These are phyloP conservation scores for Graphium sp. DNA, from an alignment of 2,329 filamentous ascomycete genomes.

Conservation along the genomic window DNA sequence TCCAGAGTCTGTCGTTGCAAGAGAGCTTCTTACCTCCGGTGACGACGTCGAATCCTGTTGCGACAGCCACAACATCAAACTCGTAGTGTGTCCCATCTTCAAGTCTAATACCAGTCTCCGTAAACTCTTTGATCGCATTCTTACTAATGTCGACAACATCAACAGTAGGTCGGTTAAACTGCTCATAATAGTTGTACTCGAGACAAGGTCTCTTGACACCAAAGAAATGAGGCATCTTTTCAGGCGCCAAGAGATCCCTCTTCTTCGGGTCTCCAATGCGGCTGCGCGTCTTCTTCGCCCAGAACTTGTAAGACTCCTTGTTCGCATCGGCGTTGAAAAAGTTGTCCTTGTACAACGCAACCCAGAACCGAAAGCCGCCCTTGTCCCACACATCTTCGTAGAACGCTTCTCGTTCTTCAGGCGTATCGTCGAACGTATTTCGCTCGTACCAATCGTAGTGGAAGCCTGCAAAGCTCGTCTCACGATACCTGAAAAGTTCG, in stretches of 20 bases:
- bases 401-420: slow-evolving; percentile 28
- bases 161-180: slow-evolving; percentile 25
- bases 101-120: slow-evolving; percentile 20
- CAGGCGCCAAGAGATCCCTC: slow-evolving; percentile 32
- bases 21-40: slow-evolving; percentile 16
- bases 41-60: slow-evolving; percentile 23
- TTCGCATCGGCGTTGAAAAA: slow-evolving; percentile 28
- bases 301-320: slow-evolving; percentile 35
- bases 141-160: slow-evolving; percentile 22
- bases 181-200: slow-evolving; percentile 25
- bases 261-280: slow-evolving; percentile 30
- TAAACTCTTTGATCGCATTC: slow-evolving; percentile 21
- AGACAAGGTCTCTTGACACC: slow-evolving; percentile 31
- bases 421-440: slow-evolving; percentile 35
- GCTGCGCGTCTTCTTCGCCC: slow-evolving; percentile 29
- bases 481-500: slow-evolving; percentile 32
- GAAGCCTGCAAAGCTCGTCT: slow-evolving; percentile 40
- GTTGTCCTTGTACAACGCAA: slow-evolving; percentile 35
- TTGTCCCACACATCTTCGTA: slow-evolving; percentile 29
- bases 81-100: slow-evolving; percentile 22
- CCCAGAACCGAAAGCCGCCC: slow-evolving; percentile 39
- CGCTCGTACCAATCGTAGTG: slow-evolving; percentile 35
- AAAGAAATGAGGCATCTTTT: slow-evolving; percentile 33
- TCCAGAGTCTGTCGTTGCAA: too few relatives aligned
- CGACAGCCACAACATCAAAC: slow-evolving; percentile 24